Conservation (phyloP, 805 yeast species). For the Saturnispora sanitii region DNA sequence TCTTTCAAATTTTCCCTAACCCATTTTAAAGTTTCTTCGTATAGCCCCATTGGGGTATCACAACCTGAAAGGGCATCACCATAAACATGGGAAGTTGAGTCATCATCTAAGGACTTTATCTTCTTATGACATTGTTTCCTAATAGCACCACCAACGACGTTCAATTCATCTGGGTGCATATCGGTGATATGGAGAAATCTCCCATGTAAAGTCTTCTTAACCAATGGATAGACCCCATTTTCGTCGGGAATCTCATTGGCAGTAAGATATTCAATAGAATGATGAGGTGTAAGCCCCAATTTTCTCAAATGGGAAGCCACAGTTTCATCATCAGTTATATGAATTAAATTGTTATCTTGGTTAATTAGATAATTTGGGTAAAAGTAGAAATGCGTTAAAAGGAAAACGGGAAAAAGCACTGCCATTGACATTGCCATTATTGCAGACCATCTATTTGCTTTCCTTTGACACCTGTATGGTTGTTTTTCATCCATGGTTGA, state of each 20-base stretch:
- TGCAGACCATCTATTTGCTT: too few relatives aligned
- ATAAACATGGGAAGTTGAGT: slow-evolving; percentile 48
- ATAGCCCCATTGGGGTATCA: slow-evolving; percentile 58
- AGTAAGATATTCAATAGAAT: slow-evolving; percentile 23
- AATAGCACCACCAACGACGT: slow-evolving; percentile 40
- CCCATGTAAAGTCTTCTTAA: slow-evolving; percentile 42
- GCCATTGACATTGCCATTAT: not conserved
- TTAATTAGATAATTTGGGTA: not conserved
- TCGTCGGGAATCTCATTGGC: slow-evolving; percentile 8
- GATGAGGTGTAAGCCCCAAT: slow-evolving; percentile 34
- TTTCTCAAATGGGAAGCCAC: slow-evolving; percentile 23
- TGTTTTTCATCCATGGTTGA: too few relatives aligned
- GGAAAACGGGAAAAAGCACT: not conserved
- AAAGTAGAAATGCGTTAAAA: not conserved
- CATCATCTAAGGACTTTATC: slow-evolving; percentile 25
- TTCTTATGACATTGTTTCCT: slow-evolving; percentile 47
- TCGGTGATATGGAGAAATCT: slow-evolving; percentile 81
- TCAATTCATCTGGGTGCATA: slow-evolving; percentile 72
- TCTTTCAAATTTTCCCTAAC: slow-evolving; percentile 52
- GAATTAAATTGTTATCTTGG: not conserved
- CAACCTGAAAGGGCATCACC: slow-evolving; percentile 75
- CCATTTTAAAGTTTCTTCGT: slow-evolving; percentile 60
- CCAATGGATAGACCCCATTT: slow-evolving; percentile 8
- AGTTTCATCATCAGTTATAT: slow-evolving; percentile 13
- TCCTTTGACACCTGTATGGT: too few relatives aligned